A percentile compares a stretch with the other conserved stretches of the same genome.
These are phyloP conservation scores for Fonsecaea monophora DNA, from an alignment of 2,329 filamentous ascomycete species.

Conservation along the genomic window DNA sequence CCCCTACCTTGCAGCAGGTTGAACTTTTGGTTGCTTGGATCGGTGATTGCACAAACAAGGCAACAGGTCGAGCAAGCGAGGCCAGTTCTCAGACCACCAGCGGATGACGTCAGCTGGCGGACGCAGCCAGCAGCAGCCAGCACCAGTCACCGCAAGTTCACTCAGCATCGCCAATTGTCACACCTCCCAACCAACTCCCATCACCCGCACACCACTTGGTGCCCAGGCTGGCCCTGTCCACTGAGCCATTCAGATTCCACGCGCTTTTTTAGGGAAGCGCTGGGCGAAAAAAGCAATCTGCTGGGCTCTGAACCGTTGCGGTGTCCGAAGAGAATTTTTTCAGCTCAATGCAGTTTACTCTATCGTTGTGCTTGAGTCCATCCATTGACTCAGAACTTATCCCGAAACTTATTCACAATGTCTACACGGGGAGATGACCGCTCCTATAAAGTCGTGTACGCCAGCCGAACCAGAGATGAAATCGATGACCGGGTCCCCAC, in stretches of 20 bases:
- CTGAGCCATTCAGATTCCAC: slow-evolving; percentile 3
- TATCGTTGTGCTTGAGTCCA: not conserved
- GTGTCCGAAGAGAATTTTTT: not conserved
- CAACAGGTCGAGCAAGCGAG: slow-evolving; percentile 4
- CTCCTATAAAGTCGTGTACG: slow-evolving; percentile 36
- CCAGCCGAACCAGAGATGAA: slow-evolving; percentile 24
- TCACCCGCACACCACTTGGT: not conserved
- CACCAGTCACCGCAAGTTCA: not conserved
- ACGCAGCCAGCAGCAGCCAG: not conserved
- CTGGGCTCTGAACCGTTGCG: not conserved
- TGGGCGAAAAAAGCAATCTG: not conserved
- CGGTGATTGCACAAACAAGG: not conserved
- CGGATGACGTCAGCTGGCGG: not conserved
- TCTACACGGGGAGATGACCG: slow-evolving; percentile 33
- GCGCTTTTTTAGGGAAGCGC: not conserved
- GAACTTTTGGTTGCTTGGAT: not conserved
- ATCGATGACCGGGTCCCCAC: slow-evolving; percentile 13
- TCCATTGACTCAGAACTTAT: not conserved
- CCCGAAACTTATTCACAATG: slow-evolving; percentile 11
- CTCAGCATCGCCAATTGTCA: not conserved
- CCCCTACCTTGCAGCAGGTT: not conserved
- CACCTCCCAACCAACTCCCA: not conserved
- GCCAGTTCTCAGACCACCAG: slow-evolving; percentile 2
- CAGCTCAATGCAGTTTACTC: not conserved
- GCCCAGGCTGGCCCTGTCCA: not conserved